A percentile compares a stretch with the other conserved stretches of the same genome.
Evolutionary conservation across 495 filamentous ascomycete species (phyloP).

Genomic region (Penicillium simplicissimum): DNA sequence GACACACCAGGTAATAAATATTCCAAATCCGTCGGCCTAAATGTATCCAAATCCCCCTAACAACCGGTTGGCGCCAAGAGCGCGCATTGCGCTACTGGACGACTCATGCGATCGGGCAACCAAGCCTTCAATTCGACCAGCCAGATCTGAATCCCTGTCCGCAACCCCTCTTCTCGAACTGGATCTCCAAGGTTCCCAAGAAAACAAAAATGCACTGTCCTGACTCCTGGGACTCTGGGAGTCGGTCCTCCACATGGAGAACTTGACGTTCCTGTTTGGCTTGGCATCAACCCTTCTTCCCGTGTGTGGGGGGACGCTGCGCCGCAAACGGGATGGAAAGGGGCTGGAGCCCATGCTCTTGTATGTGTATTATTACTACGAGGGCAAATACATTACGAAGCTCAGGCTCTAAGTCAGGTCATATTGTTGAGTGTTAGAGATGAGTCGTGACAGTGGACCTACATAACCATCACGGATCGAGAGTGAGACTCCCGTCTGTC

Average conservation of each 20-base stretch:
- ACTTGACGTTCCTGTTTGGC: not conserved
- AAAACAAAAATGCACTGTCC: not conserved
- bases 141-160: slow-evolving; percentile 5
- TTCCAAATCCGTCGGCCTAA: not conserved
- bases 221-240: not conserved
- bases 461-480: not conserved
- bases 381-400: not conserved
- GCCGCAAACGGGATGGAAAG: slow-evolving; percentile 22
- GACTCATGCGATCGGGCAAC: slow-evolving; percentile 18
- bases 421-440: too few relatives aligned
- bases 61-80: slow-evolving; percentile 11
- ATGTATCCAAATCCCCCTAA: not conserved
- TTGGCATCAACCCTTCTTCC: slow-evolving; percentile 20
- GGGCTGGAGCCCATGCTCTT: not conserved
- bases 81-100: slow-evolving; percentile 14
- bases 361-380: not conserved
- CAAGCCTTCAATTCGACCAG: not conserved
- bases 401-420: too few relatives aligned
- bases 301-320: slow-evolving; percentile 14
- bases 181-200: not conserved
- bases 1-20: not conserved
- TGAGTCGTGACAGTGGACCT: not conserved
- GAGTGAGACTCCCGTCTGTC: not conserved
- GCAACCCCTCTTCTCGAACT: not conserved
- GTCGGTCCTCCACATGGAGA: not conserved